These are phyloP conservation scores for Penicillium cataractarum DNA, from an alignment of 495 filamentous ascomycete species.

Conservation along the genomic window DNA sequence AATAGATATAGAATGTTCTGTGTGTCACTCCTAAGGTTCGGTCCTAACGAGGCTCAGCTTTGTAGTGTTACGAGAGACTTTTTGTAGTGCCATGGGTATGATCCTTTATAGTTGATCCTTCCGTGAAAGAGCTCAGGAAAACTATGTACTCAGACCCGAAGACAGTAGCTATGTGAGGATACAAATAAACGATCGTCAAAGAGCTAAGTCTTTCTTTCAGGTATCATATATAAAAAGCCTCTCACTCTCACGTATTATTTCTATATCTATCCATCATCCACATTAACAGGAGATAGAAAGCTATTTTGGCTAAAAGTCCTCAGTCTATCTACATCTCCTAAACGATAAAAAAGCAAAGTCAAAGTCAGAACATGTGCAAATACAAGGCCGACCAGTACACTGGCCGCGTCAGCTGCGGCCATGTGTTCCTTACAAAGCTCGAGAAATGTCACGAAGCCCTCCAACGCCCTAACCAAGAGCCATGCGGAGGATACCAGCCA, in stretches of 20 bases:
- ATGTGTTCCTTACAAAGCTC: background rate
- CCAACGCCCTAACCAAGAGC: background rate
- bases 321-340: background rate
- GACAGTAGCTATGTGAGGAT: background rate
- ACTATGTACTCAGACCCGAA: background rate
- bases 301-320: background rate
- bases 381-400: background rate
- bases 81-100: no score
- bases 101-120: no score
- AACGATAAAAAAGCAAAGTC: background rate
- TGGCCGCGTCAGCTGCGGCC: conserved; percentile 2
- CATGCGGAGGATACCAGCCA: background rate
- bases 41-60: no score
- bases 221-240: background rate
- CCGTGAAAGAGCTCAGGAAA: no score
- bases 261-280: background rate
- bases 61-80: no score
- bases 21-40: no score
- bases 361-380: background rate
- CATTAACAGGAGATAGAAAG: background rate
- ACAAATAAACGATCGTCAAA: background rate
- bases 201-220: background rate
- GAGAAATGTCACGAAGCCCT: background rate
- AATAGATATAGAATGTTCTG: no score
- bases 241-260: background rate